Base-by-base conservation (phyloP, 768 basidiomycete species). In the Podaxis rugospora region DNA sequence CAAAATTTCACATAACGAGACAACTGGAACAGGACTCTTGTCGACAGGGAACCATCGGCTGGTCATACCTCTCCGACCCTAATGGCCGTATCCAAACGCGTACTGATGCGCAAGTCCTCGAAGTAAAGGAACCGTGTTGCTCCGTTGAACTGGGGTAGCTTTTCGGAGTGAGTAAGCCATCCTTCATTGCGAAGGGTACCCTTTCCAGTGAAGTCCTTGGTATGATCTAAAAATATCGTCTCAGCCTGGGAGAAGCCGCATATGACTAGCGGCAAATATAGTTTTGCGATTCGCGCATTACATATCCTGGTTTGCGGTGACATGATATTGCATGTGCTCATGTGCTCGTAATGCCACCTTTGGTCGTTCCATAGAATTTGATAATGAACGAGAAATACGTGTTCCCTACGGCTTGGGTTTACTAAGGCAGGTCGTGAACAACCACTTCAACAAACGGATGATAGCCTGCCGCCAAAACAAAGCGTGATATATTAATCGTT, bases 1-100 rank as follows among this genome's bases (percentile, higher is more conserved):
- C 56, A 7, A 50, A 57, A 25, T 50, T 58, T 58, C 57, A 58
- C 57, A 58, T 58, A 28, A 47, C 39, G 47, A 58, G 57, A 58
- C 57, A 58, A 46, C 40, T 49, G 47, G 25, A 49, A 49, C 47
- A 49, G 7, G 9, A 18, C 11, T 16, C 18, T 39, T 55, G 18
- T 39, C 42, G 23, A 39, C 27, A 28, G 28, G 54, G 54, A 44
- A 40, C 40, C 54, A 55, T 23, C 25, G 23, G 25, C 10, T 27
- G 54, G 54, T 55, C 54, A 44, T 44, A 13, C 40, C 54, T 39
- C 54, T 27, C 35, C 9, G 36, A 21, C 54, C 37, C 52, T 14
- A 32, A 32, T 7, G 32, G 32, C 7, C 18, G 27, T 55, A 7
- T 23, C 40, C 54, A 55, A 40, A 54, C 37, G 52, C 36, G 52